Percentiles rank a stretch among this genome's conserved stretches.
phyloP scores from a whole-genome alignment of 768 basidiomycete species.

The Trametes cinnabarina region DNA sequence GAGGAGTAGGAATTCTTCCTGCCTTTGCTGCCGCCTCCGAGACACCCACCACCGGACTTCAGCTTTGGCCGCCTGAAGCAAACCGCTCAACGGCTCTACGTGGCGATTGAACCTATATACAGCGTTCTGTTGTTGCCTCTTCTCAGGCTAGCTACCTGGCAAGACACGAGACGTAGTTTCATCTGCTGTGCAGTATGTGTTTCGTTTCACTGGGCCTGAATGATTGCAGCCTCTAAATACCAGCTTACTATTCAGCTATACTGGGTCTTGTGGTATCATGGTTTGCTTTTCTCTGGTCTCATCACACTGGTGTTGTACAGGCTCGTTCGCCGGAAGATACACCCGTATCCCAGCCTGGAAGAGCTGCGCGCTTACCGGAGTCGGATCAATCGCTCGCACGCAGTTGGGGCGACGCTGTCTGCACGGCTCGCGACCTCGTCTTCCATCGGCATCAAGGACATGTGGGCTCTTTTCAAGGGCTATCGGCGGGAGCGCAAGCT shows the following conservation, averaged over 20 bases:
- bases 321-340: conserved; percentile 47
- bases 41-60: conserved; percentile 44
- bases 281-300: conserved; percentile 53
- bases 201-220: background rate
- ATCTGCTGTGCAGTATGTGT: conserved; percentile 50
- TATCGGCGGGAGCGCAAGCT: conserved; percentile 38
- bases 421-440: conserved; percentile 46
- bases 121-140: conserved; percentile 41
- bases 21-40: conserved; percentile 45
- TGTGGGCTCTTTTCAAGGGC: conserved; percentile 51
- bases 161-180: conserved; percentile 45
- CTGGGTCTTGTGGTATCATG: conserved; percentile 63
- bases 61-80: conserved; percentile 52
- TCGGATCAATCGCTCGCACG: conserved; percentile 47
- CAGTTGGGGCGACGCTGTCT: conserved; percentile 51
- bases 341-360: conserved; percentile 52
- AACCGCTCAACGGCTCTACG: conserved; percentile 53
- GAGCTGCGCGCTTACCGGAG: conserved; percentile 53
- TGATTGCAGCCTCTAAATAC: too few species aligned
- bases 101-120: conserved; percentile 51
- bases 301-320: conserved; percentile 46
- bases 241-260: conserved; percentile 42
- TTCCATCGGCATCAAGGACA: conserved; percentile 46
- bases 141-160: conserved; percentile 53
- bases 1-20: conserved; percentile 39